Conservation (phyloP, 768 basidiomycete genomes). For the Tubosaeta sp. region DNA sequence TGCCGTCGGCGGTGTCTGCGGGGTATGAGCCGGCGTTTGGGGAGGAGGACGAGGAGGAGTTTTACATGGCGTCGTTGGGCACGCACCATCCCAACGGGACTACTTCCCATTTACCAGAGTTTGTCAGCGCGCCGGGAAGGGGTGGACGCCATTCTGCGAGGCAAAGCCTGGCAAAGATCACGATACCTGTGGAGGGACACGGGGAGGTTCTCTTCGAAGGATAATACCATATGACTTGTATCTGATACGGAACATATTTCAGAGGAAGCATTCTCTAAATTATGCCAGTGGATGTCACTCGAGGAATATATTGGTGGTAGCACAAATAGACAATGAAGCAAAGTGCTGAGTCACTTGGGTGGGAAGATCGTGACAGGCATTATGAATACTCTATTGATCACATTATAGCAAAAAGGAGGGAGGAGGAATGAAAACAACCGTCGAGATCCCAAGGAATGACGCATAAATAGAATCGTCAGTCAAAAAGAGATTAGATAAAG, state of each 20-base stretch:
- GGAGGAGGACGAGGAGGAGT: conserved; percentile 62
- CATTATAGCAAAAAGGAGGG: background rate
- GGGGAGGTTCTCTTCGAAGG: conserved; percentile 60
- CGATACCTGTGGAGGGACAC: conserved; percentile 40
- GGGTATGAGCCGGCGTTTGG: conserved; percentile 28
- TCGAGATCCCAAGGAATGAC: background rate
- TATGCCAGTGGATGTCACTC: background rate
- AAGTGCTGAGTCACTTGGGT: no score
- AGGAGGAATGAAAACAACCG: background rate
- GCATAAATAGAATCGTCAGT: background rate
- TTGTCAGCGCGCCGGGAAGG: conserved; percentile 51
- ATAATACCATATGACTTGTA: conserved; percentile 25
- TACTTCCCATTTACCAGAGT: conserved; percentile 59
- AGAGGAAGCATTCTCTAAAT: conserved; percentile 3
- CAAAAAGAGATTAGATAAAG: background rate
- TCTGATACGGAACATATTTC: conserved; percentile 10
- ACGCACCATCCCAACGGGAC: conserved; percentile 37
- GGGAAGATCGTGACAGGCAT: background rate
- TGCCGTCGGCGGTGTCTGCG: conserved; percentile 14
- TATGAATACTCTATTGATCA: background rate
- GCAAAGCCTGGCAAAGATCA: conserved; percentile 24
- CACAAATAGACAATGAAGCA: no score
- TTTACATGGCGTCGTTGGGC: conserved; percentile 62
- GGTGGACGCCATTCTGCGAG: conserved; percentile 25
- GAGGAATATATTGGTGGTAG: background rate